Conservation (phyloP, 495 filamentous ascomycete genomes). For the Ramalina peruviana region DNA sequence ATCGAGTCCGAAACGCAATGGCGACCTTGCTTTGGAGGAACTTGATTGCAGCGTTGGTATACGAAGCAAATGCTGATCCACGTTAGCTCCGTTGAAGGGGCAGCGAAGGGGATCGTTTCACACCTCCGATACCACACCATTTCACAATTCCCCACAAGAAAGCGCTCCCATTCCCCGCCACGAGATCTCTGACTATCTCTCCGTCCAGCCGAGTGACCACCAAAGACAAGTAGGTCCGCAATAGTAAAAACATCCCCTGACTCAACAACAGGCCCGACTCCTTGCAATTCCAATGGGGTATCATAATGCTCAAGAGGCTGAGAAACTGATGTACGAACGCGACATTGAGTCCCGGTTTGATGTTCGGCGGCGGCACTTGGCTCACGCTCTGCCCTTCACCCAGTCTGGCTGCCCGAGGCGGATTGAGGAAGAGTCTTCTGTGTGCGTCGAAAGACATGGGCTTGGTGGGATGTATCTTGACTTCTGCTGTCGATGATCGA, state of each 20-base stretch:
- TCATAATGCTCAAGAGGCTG: conserved; percentile 91
- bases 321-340: conserved; percentile 98
- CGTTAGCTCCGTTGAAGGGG: neutral
- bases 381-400: conserved; percentile 47
- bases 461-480: conserved; percentile 87
- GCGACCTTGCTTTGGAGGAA: conserved; percentile 96
- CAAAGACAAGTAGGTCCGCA: conserved; percentile 87
- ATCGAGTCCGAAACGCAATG: conserved; percentile 90
- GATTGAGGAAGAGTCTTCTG: conserved; percentile 81
- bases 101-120: neutral
- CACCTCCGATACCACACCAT: conserved; percentile 54
- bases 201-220: conserved; percentile 88
- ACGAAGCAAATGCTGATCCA: conserved; percentile 59
- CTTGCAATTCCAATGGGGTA: conserved; percentile 87
- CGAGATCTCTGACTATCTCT: conserved; percentile 89
- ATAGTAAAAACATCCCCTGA: conserved; percentile 52
- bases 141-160: conserved; percentile 87
- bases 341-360: conserved; percentile 84
- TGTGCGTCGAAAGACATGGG: conserved; percentile 92
- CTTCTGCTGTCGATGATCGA: conserved; percentile 67
- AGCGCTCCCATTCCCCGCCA: conserved; percentile 76
- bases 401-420: conserved; percentile 61
- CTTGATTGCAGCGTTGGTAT: conserved; percentile 95
- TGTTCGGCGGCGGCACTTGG: conserved; percentile 70
- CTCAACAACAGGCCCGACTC: conserved; percentile 80